phyloP scores from a whole-genome alignment of 2,329 filamentous ascomycete species.

The Coniochaeta hoffmannii region DNA sequence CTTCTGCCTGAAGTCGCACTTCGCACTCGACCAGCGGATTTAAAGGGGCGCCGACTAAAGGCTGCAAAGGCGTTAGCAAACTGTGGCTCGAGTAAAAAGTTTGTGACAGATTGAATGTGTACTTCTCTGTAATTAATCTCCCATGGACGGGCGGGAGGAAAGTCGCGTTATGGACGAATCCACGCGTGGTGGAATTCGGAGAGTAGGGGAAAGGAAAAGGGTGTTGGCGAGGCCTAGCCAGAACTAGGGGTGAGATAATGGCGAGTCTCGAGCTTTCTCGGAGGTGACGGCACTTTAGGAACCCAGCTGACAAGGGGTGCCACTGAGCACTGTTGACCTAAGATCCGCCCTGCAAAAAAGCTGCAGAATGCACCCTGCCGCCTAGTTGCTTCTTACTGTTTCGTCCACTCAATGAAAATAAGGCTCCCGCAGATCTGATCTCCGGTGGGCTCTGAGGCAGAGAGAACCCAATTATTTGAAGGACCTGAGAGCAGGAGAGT shows the following conservation, averaged over 20 bases:
- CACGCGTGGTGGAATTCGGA: conserved; percentile 15
- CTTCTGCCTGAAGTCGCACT: conserved; percentile 8
- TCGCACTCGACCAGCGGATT: background rate
- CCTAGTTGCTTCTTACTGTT: background rate
- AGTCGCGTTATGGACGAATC: conserved; percentile 16
- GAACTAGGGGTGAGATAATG: background rate
- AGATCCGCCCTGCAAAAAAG: background rate
- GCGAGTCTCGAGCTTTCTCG: conserved; percentile 14
- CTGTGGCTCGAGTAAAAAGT: background rate
- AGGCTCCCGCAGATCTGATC: background rate
- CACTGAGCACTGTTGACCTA: background rate
- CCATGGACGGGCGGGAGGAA: conserved; percentile 11
- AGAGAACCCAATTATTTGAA: background rate
- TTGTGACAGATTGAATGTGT: background rate
- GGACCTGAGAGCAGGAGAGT: background rate
- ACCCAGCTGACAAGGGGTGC: conserved; percentile 14
- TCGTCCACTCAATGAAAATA: background rate
- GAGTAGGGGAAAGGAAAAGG: conserved; percentile 11
- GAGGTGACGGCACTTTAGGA: conserved; percentile 12
- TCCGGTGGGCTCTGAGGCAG: background rate
- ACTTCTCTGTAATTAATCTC: conserved; percentile 15
- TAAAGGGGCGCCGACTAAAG: background rate
- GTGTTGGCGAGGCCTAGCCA: conserved; percentile 5
- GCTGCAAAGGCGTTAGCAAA: background rate
- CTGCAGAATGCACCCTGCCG: background rate